A percentile compares a stretch with the other conserved stretches of the same genome.
phyloP scores from a whole-genome alignment of 768 basidiomycete species.

The Exsudoporus frostii region DNA sequence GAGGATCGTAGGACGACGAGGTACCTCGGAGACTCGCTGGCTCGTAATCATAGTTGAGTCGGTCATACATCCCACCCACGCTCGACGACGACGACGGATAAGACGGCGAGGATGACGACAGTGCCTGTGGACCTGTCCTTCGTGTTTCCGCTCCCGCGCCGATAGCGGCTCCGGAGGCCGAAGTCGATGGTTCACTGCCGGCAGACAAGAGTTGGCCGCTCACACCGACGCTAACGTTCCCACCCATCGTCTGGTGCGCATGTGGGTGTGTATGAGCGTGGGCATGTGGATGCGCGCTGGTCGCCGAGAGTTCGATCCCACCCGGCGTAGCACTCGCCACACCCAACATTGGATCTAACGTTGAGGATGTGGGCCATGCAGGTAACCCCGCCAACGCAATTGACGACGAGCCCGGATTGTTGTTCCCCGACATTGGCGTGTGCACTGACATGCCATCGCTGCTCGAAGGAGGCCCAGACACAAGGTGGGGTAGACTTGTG shows the following conservation, averaged over 20 bases:
- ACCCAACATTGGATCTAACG: constrained; percentile 30
- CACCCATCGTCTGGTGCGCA: constrained; percentile 12
- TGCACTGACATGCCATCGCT: constrained; percentile 19
- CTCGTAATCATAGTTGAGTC: constrained; percentile 23
- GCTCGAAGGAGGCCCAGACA: constrained; percentile 19
- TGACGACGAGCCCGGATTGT: constrained; percentile 14
- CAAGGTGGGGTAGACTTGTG: constrained; percentile 17
- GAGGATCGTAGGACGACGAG: constrained; percentile 20
- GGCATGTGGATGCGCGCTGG: constrained; percentile 8
- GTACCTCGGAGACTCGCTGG: constrained; percentile 10
- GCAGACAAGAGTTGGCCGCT: constrained; percentile 22
- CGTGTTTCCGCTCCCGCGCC: constrained; percentile 3
- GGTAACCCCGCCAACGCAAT: constrained; percentile 29
- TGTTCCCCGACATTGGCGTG: constrained; percentile 15
- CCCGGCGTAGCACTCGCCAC: constrained; percentile 32
- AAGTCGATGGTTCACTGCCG: constrained; percentile 11
- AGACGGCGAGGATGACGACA: constrained; percentile 15
- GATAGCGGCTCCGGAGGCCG: constrained; percentile 4
- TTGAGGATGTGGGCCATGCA: constrained; percentile 32
- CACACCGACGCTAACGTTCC: constrained; percentile 1
- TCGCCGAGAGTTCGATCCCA: constrained; percentile 29
- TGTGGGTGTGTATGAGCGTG: constrained; percentile 10
- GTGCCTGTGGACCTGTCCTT: constrained; percentile 13
- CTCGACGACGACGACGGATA: constrained; percentile 18
- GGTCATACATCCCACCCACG: constrained; percentile 20